Evolutionary conservation across 1,284 basidiomycete genomes (phyloP).

Genomic region (Trametes versicolor): DNA sequence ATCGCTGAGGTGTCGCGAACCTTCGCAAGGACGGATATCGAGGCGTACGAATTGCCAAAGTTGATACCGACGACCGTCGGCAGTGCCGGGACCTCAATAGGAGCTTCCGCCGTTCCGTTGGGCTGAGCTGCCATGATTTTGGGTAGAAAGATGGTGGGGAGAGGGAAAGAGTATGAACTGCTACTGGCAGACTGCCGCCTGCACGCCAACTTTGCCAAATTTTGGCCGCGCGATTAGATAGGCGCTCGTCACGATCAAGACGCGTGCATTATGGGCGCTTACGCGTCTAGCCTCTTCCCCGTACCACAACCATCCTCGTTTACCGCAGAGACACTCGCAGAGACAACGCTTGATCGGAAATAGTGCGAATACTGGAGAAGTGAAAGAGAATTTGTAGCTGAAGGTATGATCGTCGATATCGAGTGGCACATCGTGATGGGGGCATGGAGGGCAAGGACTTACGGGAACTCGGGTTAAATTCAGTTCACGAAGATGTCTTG

Average conservation of each 20-base stretch:
- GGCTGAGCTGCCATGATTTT: constrained; percentile 42
- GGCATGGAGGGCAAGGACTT: constrained; percentile 6
- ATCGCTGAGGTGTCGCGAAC: constrained; percentile 51
- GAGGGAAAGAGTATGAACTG: constrained; percentile 4
- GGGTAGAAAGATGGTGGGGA: not conserved
- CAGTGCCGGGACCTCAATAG: constrained; percentile 46
- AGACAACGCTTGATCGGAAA: not conserved
- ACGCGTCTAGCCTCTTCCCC: not conserved
- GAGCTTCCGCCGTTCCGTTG: constrained; percentile 52
- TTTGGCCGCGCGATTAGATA: constrained; percentile 34
- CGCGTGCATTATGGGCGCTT: constrained; percentile 21
- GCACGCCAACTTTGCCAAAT: constrained; percentile 14
- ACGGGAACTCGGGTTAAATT: not conserved
- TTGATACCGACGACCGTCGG: constrained; percentile 91
- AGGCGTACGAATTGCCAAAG: constrained; percentile 96
- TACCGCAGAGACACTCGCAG: not conserved
- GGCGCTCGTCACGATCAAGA: constrained; percentile 25
- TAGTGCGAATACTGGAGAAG: not conserved
- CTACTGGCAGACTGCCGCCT: too few species aligned
- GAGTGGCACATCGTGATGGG: not conserved
- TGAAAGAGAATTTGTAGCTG: not conserved
- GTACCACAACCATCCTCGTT: constrained; percentile 2
- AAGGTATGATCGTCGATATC: constrained; percentile 31
- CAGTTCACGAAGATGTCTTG: constrained; percentile 32
- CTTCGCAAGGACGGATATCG: constrained; percentile 96